Conservation (phyloP, 1,284 basidiomycete species). For the Ganoderma resinaceum region DNA sequence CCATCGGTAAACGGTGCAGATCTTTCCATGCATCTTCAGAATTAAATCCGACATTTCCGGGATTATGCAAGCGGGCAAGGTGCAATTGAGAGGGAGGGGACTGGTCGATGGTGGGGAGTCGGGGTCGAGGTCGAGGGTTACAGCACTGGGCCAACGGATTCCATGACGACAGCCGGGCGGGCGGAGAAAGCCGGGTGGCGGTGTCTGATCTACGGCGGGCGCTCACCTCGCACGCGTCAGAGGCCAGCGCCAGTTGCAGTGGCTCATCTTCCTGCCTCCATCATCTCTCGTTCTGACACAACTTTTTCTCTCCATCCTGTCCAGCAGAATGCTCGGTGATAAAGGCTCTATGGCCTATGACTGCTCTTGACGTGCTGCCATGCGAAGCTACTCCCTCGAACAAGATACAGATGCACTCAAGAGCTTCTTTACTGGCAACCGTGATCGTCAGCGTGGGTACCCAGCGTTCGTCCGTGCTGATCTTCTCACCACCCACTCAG, state of each 20-base stretch:
- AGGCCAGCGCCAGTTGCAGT: background rate
- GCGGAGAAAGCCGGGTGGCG: background rate
- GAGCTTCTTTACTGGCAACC: background rate
- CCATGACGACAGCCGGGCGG: background rate
- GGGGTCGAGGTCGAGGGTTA: background rate
- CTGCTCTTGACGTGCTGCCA: background rate
- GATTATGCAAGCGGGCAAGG: background rate
- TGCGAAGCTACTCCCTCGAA: background rate
- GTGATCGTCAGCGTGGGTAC: background rate
- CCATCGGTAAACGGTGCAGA: background rate
- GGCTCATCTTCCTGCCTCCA: background rate
- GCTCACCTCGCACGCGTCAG: background rate
- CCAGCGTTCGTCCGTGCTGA: background rate
- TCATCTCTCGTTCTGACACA: background rate
- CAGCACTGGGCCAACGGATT: background rate
- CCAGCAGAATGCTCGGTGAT: background rate
- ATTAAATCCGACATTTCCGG: background rate
- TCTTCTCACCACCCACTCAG: background rate
- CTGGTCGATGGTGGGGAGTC: background rate
- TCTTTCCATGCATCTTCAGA: background rate
- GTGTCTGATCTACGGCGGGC: background rate
- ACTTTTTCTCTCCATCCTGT: background rate
- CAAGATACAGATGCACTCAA: background rate
- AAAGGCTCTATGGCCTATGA: background rate
- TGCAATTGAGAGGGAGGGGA: background rate